These are phyloP conservation scores for Lasiodiplodia theobromae DNA, from an alignment of 2,329 filamentous ascomycete species.

Conservation along the genomic window DNA sequence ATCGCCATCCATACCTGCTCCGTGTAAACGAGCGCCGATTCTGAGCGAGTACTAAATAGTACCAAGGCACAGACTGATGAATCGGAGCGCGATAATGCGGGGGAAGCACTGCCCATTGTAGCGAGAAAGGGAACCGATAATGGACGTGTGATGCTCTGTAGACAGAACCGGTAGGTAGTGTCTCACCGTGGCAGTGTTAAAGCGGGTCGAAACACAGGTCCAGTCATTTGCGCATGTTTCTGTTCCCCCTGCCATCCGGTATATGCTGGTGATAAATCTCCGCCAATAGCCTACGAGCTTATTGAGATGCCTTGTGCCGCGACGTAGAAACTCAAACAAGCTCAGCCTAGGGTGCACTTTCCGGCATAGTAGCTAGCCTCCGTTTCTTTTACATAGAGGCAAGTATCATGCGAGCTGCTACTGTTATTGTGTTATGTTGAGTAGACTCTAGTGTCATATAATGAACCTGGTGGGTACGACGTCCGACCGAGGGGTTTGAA, in stretches of 20 bases:
- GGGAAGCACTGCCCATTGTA: neutral
- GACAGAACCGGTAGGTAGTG: neutral
- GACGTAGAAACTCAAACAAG: constrained; percentile 4
- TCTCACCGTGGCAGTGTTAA: neutral
- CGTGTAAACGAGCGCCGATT: neutral
- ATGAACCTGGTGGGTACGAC: neutral
- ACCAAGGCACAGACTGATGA: neutral
- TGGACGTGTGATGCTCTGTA: neutral
- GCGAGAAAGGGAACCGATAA: neutral
- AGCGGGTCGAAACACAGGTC: neutral
- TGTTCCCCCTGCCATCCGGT: neutral
- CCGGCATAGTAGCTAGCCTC: neutral
- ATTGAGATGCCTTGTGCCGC: neutral
- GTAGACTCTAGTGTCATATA: neutral
- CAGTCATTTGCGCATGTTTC: neutral
- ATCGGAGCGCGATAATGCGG: neutral
- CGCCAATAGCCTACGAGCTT: constrained; percentile 7
- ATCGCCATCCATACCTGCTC: neutral
- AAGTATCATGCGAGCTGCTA: neutral
- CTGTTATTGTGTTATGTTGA: neutral
- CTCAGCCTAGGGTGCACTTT: neutral
- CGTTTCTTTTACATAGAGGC: too few species aligned
- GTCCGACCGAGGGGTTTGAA: neutral
- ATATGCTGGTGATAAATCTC: neutral
- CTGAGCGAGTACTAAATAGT: neutral